Evolutionary conservation across 768 basidiomycete genomes (phyloP), one percentile per base, ranked within the genome.

Genomic region (Albatrellus ellisii): DNA sequence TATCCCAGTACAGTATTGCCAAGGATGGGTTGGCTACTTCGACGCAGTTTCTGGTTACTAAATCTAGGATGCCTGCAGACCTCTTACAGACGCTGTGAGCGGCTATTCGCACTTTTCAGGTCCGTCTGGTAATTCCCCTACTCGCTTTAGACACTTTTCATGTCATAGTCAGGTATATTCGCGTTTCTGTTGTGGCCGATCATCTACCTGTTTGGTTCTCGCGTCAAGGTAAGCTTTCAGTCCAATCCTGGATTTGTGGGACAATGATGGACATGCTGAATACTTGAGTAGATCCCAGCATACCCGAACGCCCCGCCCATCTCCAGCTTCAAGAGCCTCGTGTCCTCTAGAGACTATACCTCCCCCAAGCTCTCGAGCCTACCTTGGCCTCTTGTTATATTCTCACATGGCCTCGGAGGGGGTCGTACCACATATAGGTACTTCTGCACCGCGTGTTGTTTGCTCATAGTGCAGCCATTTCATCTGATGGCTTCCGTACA

Each of bases 341-440:
- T n/a, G 1, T 11, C 9, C 32, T 18, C 15, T 21, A 33, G 37
- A n/a, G n/a, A n/a, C n/a, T n/a, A n/a, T n/a, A n/a, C n/a, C 14
- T 24, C 5, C 24, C 9, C 10, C 2, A 28, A 17, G 9, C 1
- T 26, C 32, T 20, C 8, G 17, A 28, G 26, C 31, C 14, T 22
- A 27, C 67, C 69, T 36, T 85, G 83, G 83, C 83, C 85, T 0
- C 67, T 91, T 24, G 73, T 88, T 24, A 69, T 91, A 29, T 90
- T 89, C 60, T 85, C 81, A 8, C 88, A 90, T 62, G 88, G 88
- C 15, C 70, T 90, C 17, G 79, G 75, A 15, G 87, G 86, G 4
- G 75, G 70, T 32, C 63, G 77, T 17, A 82, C 76, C 0, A 71
- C 75, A 1, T 88, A 89, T 52, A 81, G 76, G 74, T 72, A 47